Evolutionary conservation across 2,329 filamentous ascomycete genomes (phyloP).

Genomic region (Simplicillium aogashimaense): DNA sequence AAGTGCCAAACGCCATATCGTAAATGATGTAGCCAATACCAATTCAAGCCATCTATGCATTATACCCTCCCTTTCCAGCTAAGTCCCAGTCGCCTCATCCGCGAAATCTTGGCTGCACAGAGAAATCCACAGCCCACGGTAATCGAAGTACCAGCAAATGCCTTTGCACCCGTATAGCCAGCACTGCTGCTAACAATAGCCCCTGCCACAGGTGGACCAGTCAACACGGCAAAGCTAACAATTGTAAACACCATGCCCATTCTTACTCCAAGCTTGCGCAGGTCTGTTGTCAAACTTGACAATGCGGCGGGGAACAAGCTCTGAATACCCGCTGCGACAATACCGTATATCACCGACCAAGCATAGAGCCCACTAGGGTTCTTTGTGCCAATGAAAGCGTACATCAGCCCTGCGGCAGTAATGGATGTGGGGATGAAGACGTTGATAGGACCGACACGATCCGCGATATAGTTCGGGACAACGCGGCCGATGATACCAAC

Average conservation of each 20-base stretch:
- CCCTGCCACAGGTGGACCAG: slow-evolving; percentile 40
- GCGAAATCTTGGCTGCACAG: slow-evolving; percentile 24
- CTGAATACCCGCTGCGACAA: slow-evolving; percentile 52
- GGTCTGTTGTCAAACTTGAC: slow-evolving; percentile 41
- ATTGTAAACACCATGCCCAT: slow-evolving; percentile 52
- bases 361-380: slow-evolving; percentile 42
- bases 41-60: background rate
- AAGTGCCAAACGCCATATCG: background rate
- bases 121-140: slow-evolving; percentile 30
- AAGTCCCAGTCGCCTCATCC: slow-evolving; percentile 24
- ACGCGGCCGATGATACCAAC: slow-evolving; percentile 48
- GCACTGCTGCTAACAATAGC: slow-evolving; percentile 33
- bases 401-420: slow-evolving; percentile 32
- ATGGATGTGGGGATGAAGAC: slow-evolving; percentile 40
- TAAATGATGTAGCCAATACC: background rate
- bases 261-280: slow-evolving; percentile 39
- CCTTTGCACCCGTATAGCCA: slow-evolving; percentile 35
- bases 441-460: slow-evolving; percentile 50
- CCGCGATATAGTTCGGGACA: slow-evolving; percentile 47
- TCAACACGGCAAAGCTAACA: slow-evolving; percentile 41
- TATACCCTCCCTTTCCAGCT: slow-evolving; percentile 29
- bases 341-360: slow-evolving; percentile 53
- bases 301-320: slow-evolving; percentile 52
- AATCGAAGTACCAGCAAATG: slow-evolving; percentile 32
- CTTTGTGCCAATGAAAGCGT: slow-evolving; percentile 49